Percentiles rank a stretch among this genome's conserved stretches.
Conservation (phyloP, 768 basidiomycete genomes). For the Podaxis rugospora region DNA sequence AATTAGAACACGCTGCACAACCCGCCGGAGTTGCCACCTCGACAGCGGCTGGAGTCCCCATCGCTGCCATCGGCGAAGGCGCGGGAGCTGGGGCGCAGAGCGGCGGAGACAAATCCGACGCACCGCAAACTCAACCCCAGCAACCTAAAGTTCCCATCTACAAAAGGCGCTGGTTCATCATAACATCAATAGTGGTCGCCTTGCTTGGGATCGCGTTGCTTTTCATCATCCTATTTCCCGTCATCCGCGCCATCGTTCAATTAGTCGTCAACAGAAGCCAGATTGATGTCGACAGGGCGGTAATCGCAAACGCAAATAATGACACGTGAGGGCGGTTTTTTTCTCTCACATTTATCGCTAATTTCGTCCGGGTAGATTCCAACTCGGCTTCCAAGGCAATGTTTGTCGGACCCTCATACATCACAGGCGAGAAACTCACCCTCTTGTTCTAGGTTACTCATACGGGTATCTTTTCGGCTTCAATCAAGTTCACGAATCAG, state of each 20-base stretch:
- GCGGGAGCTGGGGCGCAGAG: background rate
- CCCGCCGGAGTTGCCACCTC: constrained; percentile 26
- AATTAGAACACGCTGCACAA: constrained; percentile 27
- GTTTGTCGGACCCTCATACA: constrained; percentile 26
- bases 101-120: background rate
- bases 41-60: constrained; percentile 20
- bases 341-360: background rate
- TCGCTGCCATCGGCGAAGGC: constrained; percentile 12
- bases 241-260: constrained; percentile 62
- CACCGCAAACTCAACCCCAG: constrained; percentile 16
- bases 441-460: constrained; percentile 47
- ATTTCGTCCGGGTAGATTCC: constrained; percentile 36
- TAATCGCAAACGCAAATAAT: constrained; percentile 52
- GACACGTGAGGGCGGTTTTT: constrained; percentile 38
- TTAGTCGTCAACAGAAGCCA: constrained; percentile 54
- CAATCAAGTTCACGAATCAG: constrained; percentile 54
- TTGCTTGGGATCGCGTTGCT: constrained; percentile 56
- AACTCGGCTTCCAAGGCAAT: constrained; percentile 45
- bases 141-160: constrained; percentile 41
- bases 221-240: constrained; percentile 66
- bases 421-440: background rate
- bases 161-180: constrained; percentile 62
- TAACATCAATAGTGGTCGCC: constrained; percentile 44
- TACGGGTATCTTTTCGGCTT: constrained; percentile 61
- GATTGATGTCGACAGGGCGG: constrained; percentile 48